These are phyloP conservation scores for Penicillium sp. DNA, from an alignment of 2,329 filamentous ascomycete genomes.

Conservation along the genomic window DNA sequence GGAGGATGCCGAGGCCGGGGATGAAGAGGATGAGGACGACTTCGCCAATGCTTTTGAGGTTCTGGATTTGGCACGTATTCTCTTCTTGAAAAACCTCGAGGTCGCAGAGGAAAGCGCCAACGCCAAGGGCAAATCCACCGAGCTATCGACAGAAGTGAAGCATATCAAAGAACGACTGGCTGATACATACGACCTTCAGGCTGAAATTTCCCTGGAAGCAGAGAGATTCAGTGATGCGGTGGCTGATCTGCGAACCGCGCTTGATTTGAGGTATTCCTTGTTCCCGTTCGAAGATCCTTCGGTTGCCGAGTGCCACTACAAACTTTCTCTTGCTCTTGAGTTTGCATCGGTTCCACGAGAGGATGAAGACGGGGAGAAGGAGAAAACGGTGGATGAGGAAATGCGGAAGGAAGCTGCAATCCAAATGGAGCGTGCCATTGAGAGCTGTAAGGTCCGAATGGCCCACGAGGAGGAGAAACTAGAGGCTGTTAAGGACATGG, in stretches of 20 bases:
- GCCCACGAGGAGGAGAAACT: conserved; percentile 53
- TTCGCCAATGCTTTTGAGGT: conserved; percentile 65
- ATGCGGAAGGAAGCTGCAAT: conserved; percentile 58
- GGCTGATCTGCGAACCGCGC: conserved; percentile 72
- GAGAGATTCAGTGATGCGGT: conserved; percentile 90
- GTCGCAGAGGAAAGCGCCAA: conserved; percentile 43
- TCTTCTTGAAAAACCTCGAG: conserved; percentile 58
- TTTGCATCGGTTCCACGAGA: conserved; percentile 74
- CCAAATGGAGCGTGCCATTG: conserved; percentile 62
- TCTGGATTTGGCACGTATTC: conserved; percentile 61
- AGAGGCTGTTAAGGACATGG: conserved; percentile 32
- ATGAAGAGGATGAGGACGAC: conserved; percentile 64
- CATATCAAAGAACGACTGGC: conserved; percentile 82
- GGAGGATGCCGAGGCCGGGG: conserved; percentile 41
- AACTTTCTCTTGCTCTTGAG: conserved; percentile 90
- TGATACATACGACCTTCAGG: conserved; percentile 89
- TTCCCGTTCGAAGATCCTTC: conserved; percentile 79
- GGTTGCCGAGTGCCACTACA: conserved; percentile 93
- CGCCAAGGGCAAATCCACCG: conserved; percentile 51
- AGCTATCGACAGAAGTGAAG: conserved; percentile 42
- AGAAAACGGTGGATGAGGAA: conserved; percentile 50
- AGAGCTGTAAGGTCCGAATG: conserved; percentile 57
- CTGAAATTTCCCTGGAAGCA: conserved; percentile 95
- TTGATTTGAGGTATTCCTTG: conserved; percentile 75
- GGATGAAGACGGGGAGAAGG: conserved; percentile 39